phyloP scores from a whole-genome alignment of 1,284 basidiomycete genomes.

The Fomitiporia mediterranea region DNA sequence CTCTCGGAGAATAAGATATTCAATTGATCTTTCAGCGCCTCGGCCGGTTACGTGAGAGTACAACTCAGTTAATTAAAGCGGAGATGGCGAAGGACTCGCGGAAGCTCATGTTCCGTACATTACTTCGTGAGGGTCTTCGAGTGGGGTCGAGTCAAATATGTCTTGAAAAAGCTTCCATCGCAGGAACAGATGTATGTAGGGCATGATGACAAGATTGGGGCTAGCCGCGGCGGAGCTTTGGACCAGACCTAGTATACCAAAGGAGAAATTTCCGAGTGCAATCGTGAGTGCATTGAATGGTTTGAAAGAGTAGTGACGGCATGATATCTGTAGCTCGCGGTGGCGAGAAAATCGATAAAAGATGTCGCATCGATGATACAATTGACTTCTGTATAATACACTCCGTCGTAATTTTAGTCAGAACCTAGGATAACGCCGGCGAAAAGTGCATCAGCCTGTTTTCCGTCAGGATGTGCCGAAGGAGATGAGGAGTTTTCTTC shows the following conservation, averaged over 20 bases:
- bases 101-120: not conserved
- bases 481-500: not conserved
- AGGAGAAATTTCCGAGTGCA: not conserved
- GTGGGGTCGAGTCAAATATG: not conserved
- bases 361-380: not conserved
- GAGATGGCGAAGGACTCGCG: not conserved
- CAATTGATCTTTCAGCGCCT: not conserved
- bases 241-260: not conserved
- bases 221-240: not conserved
- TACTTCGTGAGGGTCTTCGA: not conserved
- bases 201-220: too few species aligned
- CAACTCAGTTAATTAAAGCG: not conserved
- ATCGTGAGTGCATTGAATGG: not conserved
- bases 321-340: too few species aligned
- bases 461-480: not conserved
- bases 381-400: not conserved
- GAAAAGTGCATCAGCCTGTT: not conserved
- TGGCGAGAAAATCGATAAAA: not conserved
- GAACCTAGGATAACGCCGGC: not conserved
- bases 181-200: not conserved
- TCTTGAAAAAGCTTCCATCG: conserved; percentile 1
- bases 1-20: not conserved
- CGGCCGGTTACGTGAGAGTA: not conserved
- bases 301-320: not conserved
- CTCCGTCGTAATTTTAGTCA: not conserved